These are phyloP conservation scores for Pseudogymnoascus sp. DNA, from an alignment of 2,329 filamentous ascomycete species.

Conservation along the genomic window DNA sequence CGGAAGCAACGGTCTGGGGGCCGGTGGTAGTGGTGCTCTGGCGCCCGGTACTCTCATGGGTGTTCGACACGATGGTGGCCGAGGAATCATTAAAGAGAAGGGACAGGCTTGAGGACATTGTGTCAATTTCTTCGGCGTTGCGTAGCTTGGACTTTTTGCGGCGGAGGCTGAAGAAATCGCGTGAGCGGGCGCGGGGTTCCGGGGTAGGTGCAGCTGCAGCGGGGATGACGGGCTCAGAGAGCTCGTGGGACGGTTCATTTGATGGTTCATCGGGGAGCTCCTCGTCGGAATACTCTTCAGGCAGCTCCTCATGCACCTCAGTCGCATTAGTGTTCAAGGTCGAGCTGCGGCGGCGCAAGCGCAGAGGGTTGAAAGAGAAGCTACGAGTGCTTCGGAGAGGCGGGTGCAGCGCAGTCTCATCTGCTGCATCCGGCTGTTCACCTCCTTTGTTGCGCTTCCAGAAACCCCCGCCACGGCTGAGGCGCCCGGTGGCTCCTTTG, in stretches of 20 bases:
- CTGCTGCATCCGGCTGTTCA: neutral
- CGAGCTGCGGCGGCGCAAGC: conserved; percentile 27
- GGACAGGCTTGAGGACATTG: neutral
- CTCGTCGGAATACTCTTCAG: too few relatives aligned
- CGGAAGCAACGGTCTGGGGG: too few relatives aligned
- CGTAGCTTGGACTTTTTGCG: neutral
- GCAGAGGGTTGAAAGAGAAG: conserved; percentile 10
- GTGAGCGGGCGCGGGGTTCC: neutral
- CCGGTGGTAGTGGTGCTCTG: too few relatives aligned
- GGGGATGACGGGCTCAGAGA: neutral
- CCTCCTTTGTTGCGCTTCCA: neutral
- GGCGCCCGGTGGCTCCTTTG: neutral
- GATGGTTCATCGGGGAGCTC: neutral
- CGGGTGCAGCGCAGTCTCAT: neutral
- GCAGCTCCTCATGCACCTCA: too few relatives aligned
- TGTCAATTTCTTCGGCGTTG: neutral
- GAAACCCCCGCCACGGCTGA: neutral
- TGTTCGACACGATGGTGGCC: neutral
- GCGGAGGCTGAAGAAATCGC: neutral
- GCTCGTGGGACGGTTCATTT: neutral
- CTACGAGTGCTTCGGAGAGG: neutral
- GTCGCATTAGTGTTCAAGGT: too few relatives aligned
- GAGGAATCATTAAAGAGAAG: neutral
- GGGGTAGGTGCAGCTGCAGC: neutral
- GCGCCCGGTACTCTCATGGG: neutral